Evolutionary conservation across 2,329 filamentous ascomycete species (phyloP).

Genomic region (Ascochyta clinopodiicola): DNA sequence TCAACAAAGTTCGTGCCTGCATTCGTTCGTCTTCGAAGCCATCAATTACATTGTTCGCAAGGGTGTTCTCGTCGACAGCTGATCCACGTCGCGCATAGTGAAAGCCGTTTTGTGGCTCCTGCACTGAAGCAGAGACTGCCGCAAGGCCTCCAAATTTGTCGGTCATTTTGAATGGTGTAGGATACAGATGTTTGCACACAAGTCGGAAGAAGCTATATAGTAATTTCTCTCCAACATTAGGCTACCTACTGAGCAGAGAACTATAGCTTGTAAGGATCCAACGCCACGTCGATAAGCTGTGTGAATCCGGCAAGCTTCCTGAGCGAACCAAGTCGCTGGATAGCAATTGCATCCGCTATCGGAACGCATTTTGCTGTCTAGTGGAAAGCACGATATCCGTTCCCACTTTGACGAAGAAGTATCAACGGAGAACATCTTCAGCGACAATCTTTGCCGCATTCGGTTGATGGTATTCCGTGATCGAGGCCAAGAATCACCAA

Average conservation of each 20-base stretch:
- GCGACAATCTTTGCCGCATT: constrained; percentile 10
- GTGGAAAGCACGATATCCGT: constrained; percentile 20
- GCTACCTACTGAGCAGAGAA: too few species aligned
- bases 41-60: constrained; percentile 3
- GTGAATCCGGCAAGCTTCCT: not conserved
- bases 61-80: not conserved
- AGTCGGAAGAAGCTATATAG: too few species aligned
- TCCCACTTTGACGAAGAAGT: constrained; percentile 17
- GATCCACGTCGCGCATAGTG: constrained; percentile 24
- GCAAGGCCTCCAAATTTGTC: constrained; percentile 6
- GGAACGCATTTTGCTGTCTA: not conserved
- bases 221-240: too few species aligned
- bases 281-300: not conserved
- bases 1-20: constrained; percentile 21
- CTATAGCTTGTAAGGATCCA: not conserved
- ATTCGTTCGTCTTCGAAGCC: constrained; percentile 23
- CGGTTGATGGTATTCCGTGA: constrained; percentile 15
- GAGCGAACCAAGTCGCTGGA: not conserved
- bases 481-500: constrained; percentile 25
- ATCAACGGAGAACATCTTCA: not conserved
- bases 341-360: not conserved
- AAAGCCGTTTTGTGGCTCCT: constrained; percentile 5
- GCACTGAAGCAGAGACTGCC: constrained; percentile 4
- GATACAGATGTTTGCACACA: too few species aligned
- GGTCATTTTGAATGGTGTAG: not conserved